Evolutionary conservation across 1,284 basidiomycete genomes (phyloP), one percentile per base, ranked within the genome.

Genomic region (Puccinia horiana): DNA sequence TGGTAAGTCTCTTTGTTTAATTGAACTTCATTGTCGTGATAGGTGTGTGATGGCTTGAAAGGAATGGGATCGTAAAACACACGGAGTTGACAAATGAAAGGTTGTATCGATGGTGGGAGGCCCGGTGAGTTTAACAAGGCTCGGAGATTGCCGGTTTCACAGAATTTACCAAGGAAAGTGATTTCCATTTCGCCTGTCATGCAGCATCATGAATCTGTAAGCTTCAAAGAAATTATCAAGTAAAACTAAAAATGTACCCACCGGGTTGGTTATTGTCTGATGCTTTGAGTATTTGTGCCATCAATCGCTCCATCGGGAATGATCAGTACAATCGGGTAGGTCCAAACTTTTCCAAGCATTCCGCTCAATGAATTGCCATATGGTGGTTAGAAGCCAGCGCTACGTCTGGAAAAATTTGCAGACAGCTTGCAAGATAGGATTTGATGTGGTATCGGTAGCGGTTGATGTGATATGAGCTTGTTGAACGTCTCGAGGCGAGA

Each of bases 311-410:
- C 54, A 73, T 73, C 14, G 67, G 49, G 54, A 73, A 81, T 37
- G 69, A 72, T 69, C 78, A 81, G 35, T 42, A 81, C 14, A 32
- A n/a, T 73, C 42, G 47, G n/a, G 65, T 32, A 11, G 78, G 78
- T 16, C 78, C 78, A 61, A 81, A 73, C 20, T 63, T 81, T 23
- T 81, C 78, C 4, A 81, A 18, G 54, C 69, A 73, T 3, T 81
- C 78, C 32, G 78, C 78, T 18, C 73, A 42, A 40, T 81, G 78
- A 20, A 81, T 63, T 29, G 78, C 47, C 78, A 81, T 81, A 32
- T 81, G 78, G 72, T 81, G 78, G n/a, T 81, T 81, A 11, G 69
- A 69, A 14, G 56, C 78, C 11, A 81, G 32, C 11, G 20, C 49
- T 3, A 56, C 40, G 26, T 63, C 40, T 3, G 26, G 35, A 47